Conservation (phyloP, 2,329 filamentous ascomycete genomes). For the Stemphylium lycopersici region DNA sequence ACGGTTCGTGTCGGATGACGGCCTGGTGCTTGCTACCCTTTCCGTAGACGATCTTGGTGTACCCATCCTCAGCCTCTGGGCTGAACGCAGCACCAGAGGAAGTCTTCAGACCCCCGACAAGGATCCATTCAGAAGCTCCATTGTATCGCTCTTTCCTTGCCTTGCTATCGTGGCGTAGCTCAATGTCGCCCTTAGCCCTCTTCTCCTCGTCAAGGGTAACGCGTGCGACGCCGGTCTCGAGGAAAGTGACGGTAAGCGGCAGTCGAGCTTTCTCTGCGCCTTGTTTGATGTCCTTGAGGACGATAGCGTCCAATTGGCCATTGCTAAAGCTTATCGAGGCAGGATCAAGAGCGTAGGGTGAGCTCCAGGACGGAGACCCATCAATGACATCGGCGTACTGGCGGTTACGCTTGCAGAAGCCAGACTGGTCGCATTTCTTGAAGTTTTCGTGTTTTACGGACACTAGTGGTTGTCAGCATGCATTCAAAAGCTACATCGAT, state of each 20-base stretch:
- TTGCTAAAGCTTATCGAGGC: constrained; percentile 77
- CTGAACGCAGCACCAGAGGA: constrained; percentile 74
- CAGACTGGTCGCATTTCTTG: constrained; percentile 94
- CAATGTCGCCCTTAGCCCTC: constrained; percentile 85
- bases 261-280: constrained; percentile 74
- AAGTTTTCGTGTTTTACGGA: constrained; percentile 95
- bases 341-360: constrained; percentile 79
- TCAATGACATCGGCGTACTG: constrained; percentile 81
- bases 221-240: constrained; percentile 85
- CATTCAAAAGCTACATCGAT: neutral
- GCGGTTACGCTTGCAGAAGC: constrained; percentile 96
- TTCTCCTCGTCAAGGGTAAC: constrained; percentile 92
- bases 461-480: constrained; percentile 55
- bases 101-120: constrained; percentile 79
- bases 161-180: constrained; percentile 81
- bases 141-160: constrained; percentile 93
- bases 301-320: constrained; percentile 77
- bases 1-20: constrained; percentile 81
- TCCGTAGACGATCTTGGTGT: constrained; percentile 79
- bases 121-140: constrained; percentile 82
- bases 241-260: constrained; percentile 84
- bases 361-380: constrained; percentile 71
- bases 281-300: constrained; percentile 78
- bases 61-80: constrained; percentile 68
- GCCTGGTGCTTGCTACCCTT: constrained; percentile 78